A percentile compares a stretch with the other conserved stretches of the same genome.
These are phyloP conservation scores for Diaporthe citrichinensis DNA, from an alignment of 2,329 filamentous ascomycete genomes.

Conservation along the genomic window DNA sequence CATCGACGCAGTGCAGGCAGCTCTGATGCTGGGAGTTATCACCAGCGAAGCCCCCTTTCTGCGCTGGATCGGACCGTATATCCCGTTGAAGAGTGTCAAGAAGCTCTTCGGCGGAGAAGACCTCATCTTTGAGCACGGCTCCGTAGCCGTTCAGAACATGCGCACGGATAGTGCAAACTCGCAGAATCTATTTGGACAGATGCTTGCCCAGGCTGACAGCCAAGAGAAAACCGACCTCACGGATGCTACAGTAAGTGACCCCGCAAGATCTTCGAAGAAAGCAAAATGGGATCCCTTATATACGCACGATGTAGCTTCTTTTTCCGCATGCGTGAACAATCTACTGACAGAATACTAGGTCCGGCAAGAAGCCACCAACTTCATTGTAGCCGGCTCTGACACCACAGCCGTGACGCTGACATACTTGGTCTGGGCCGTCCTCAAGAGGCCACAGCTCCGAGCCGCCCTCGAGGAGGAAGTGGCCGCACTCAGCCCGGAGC, in stretches of 20 bases:
- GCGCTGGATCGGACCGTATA: conserved; percentile 6
- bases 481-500: conserved; percentile 42
- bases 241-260: conserved; percentile 46
- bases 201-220: conserved; percentile 45
- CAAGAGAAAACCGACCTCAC: conserved; percentile 38
- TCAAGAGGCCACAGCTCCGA: conserved; percentile 36
- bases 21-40: conserved; percentile 28
- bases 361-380: conserved; percentile 50
- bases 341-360: neutral
- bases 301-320: neutral
- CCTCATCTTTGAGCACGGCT: conserved; percentile 32
- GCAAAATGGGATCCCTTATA: neutral
- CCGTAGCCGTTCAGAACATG: conserved; percentile 32
- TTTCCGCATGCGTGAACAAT: neutral
- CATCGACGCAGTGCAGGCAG: conserved; percentile 25
- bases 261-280: neutral
- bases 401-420: conserved; percentile 58
- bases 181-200: conserved; percentile 45
- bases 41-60: conserved; percentile 26
- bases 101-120: conserved; percentile 33
- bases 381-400: conserved; percentile 58
- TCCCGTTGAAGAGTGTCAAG: conserved; percentile 28
- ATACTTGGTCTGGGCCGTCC: conserved; percentile 51
- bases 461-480: conserved; percentile 45
- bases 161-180: conserved; percentile 34